Evolutionary conservation across 192 early-diverging fungal species (phyloP), one percentile per base, ranked within the genome.

Genomic region (Coemansia erecta): DNA sequence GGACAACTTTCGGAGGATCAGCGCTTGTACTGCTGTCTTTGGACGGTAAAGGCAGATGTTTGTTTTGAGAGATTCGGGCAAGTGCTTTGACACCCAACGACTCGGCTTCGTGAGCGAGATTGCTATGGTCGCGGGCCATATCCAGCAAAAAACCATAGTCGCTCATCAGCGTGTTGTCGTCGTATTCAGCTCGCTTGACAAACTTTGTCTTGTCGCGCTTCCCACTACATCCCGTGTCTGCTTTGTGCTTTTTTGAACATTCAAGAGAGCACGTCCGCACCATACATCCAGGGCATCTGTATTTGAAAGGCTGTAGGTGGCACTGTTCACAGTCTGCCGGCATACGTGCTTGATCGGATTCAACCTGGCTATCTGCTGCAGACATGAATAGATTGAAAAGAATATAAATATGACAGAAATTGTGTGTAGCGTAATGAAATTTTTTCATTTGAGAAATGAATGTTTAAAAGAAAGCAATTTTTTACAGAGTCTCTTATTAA

Each of bases 121-220:
- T 64, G 17, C 40, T 26, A 45, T 64, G 63, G 31, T 75, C 80
- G 21, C 87, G 67, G 13, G 80, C 64, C 3, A 84, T 61, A 47
- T 91, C 89, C 60, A 89, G 85, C 53, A 91, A 57, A 62, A 86
- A 86, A 5, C 71, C 73, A 71, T 89, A 89, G 60, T 91, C 89
- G 68, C 85, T 90, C 75, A 87, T 83, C 79, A 90, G 83, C 51
- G 84, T 83, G 17, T 77, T 73, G 31, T 85, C 79, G 53, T 67
- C 82, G 60, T 86, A 91, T 51, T 86, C 68, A 43, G 73, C 78
- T 7, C 82, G 58, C 26, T 80, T 73, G 2, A 91, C 80, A 60
- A 82, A 91, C 31, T 82, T 80, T 0, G 85, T 84, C 53, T 76
- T 84, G 53, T 83, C 82, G 23, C 89, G 77, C 48, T 81, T 67